Base-by-base conservation (phyloP, 1,284 basidiomycete species). In the Ceratobasidium sp. region DNA sequence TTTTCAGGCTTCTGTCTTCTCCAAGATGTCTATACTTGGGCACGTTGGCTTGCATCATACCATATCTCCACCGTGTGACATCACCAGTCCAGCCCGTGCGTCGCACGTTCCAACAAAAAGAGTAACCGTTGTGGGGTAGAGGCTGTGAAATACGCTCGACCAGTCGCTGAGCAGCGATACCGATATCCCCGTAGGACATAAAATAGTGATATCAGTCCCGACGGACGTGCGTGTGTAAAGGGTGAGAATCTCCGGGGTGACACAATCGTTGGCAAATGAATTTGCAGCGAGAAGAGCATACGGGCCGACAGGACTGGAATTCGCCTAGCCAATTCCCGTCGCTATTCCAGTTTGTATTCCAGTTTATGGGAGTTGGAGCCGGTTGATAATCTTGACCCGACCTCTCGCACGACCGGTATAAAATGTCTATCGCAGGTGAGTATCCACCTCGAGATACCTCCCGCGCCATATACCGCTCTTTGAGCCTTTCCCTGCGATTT, bases 221-320 rank as follows among this genome's bases (percentile, higher is more conserved):
- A 52, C 64, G 64, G 64, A 67, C 64, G 64, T 67, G 64, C 53
- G 64, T 53, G 64, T 65, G 35, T 35, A 67, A 67, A 43, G 29
- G 64, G 64, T 38, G 50, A 54, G 50, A 67, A 67, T 42, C 49
- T 55, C 64, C 64, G 62, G 34, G 22, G 7, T 53, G 20, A 31
- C 22, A 53, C 50, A 53, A 53, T 20, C 32, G 64, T 67, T 67
- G 64, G 64, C 64, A 67, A 67, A 67, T 67, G 35, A 67, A 67
- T 67, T 67, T 67, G 64, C 50, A 67, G 49, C 58, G 29, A 67
- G 64, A 55, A 67, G 64, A 47, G 50, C 42, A 67, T 53, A 52
- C 60, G 60, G 47, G 49, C 50, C 34, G 60, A 53, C 49, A 20
- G 52, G 35, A 65, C 60, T 42, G 60, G 60, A 65, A 65, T 65